These are phyloP conservation scores for Cerrena zonata DNA, from an alignment of 1,284 basidiomycete genomes.

Conservation along the genomic window DNA sequence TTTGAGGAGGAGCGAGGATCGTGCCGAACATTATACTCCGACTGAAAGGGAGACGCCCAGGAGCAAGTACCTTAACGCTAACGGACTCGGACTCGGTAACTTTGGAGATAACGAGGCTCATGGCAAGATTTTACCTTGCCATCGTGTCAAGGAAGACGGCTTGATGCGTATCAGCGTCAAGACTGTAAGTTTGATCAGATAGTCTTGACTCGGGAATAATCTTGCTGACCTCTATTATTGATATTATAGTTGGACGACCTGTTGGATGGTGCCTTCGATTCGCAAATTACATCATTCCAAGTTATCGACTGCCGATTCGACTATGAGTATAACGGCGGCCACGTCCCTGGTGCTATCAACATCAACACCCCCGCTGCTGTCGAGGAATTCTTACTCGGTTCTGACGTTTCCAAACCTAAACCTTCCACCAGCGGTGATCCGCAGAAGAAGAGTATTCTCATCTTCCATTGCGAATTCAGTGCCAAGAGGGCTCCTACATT, in stretches of 20 bases:
- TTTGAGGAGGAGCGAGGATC: conserved; percentile 25
- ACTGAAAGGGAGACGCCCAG: conserved; percentile 26
- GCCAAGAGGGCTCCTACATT: conserved; percentile 92
- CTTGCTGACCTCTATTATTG: background rate
- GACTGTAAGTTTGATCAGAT: conserved; percentile 54
- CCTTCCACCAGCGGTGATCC: conserved; percentile 79
- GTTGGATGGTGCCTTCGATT: conserved; percentile 66
- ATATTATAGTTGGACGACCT: conserved; percentile 63
- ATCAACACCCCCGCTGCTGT: conserved; percentile 80
- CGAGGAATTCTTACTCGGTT: conserved; percentile 74
- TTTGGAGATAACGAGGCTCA: conserved; percentile 90
- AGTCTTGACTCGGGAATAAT: background rate
- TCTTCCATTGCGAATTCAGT: conserved; percentile 99
- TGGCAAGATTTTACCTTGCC: conserved; percentile 91
- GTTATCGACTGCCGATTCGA: conserved; percentile 97
- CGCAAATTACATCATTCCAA: conserved; percentile 63
- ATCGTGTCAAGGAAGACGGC: conserved; percentile 89
- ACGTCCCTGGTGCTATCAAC: conserved; percentile 88
- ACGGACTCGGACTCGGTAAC: conserved; percentile 35
- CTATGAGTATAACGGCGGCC: conserved; percentile 93
- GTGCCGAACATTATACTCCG: conserved; percentile 15
- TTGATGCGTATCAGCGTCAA: conserved; percentile 82
- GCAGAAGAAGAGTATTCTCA: conserved; percentile 73
- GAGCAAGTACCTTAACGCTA: conserved; percentile 35
- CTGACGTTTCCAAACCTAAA: conserved; percentile 52